A percentile compares a stretch with the other conserved stretches of the same genome.
Evolutionary conservation across 2,329 filamentous ascomycete species (phyloP).

Genomic region (Aspergillus fumigatus): DNA sequence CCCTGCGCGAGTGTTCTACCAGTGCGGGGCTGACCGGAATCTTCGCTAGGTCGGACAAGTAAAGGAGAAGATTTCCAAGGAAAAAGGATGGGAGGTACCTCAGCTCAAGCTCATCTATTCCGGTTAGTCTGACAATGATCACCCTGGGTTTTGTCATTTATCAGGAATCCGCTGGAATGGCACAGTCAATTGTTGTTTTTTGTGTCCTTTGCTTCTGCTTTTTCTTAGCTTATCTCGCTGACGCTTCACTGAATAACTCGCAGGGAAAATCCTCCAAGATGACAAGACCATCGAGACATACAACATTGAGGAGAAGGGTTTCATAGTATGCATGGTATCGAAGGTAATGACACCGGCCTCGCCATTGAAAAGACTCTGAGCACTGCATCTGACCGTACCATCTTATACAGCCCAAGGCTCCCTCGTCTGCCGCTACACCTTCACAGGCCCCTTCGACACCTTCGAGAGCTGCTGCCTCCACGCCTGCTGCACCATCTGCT

Average conservation of each 20-base stretch:
- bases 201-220: not conserved
- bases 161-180: not conserved
- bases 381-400: slow-evolving; percentile 18
- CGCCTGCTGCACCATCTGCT: slow-evolving; percentile 45
- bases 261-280: slow-evolving; percentile 98
- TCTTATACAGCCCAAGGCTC: slow-evolving; percentile 63
- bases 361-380: not conserved
- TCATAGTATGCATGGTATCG: slow-evolving; percentile 96
- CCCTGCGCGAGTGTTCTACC: slow-evolving; percentile 11
- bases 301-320: slow-evolving; percentile 99
- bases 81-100: slow-evolving; percentile 91
- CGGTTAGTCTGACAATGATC: slow-evolving; percentile 53
- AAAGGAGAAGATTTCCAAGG: slow-evolving; percentile 85
- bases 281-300: slow-evolving; percentile 94
- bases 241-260: slow-evolving; percentile 10
- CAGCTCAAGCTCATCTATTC: slow-evolving; percentile 97
- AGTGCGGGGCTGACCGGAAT: slow-evolving; percentile 33
- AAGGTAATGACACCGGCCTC: slow-evolving; percentile 60
- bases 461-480: slow-evolving; percentile 33
- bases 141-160: not conserved
- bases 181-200: not conserved
- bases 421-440: slow-evolving; percentile 35
- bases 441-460: slow-evolving; percentile 37
- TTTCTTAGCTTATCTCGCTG: slow-evolving; percentile 5
- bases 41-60: slow-evolving; percentile 70